These are phyloP conservation scores for Scheffersomyces coipomensis DNA, from an alignment of 805 yeast species.

Conservation along the genomic window DNA sequence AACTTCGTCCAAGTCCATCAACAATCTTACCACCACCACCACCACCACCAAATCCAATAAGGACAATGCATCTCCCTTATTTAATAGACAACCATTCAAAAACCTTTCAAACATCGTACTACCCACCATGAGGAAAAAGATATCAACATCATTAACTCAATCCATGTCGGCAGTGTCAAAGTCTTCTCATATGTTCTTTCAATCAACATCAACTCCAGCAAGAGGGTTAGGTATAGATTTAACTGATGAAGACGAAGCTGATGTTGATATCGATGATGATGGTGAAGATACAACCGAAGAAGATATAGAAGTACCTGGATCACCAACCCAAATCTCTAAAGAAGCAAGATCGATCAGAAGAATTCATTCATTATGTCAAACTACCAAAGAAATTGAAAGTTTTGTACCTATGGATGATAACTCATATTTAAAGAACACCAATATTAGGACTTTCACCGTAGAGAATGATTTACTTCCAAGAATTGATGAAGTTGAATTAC, in stretches of 20 bases:
- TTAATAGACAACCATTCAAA: conserved; percentile 23
- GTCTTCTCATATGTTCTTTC: conserved; percentile 13
- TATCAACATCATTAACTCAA: conserved; percentile 17
- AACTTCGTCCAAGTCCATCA: too few species aligned
- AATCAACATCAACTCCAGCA: conserved; percentile 1
- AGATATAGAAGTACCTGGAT: conserved; percentile 4
- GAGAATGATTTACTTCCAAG: conserved; percentile 66
- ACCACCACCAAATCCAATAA: not conserved
- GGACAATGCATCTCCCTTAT: conserved; percentile 15
- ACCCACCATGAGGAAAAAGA: conserved; percentile 18
- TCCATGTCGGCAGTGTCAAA: conserved; percentile 19
- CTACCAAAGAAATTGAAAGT: conserved; percentile 30
- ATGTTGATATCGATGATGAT: conserved; percentile 1
- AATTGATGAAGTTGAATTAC: conserved; percentile 57
- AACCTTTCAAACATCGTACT: conserved; percentile 24
- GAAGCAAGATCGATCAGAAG: conserved; percentile 45
- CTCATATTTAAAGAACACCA: conserved; percentile 27
- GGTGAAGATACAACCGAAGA: conserved; percentile 1
- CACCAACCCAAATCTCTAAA: conserved; percentile 22
- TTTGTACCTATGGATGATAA: conserved; percentile 23
- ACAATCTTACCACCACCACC: too few species aligned
- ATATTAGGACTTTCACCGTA: conserved; percentile 27
- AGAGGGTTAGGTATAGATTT: not conserved
- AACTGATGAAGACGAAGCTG: not conserved
- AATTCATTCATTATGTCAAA: conserved; percentile 69